A percentile compares a stretch with the other conserved stretches of the same genome.
These are phyloP conservation scores for Porcisia hertigi DNA, from an alignment of 208 protist species.

Conservation along the genomic window DNA sequence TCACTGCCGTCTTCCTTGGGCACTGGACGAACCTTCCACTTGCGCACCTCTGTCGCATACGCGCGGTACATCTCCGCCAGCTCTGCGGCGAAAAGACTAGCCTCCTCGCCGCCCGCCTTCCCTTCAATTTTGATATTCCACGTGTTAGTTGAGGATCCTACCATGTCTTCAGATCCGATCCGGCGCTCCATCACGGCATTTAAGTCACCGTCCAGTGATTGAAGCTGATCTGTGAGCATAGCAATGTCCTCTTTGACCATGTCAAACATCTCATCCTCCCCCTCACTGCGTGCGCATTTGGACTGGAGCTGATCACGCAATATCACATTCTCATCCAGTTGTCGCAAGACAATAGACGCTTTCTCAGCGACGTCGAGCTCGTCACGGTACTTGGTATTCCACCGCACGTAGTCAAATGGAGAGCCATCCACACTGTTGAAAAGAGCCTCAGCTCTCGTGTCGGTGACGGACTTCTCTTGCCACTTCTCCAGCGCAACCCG, in stretches of 20 bases:
- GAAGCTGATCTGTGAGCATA: constrained; percentile 43
- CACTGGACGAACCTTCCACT: constrained; percentile 39
- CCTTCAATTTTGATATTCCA: constrained; percentile 75
- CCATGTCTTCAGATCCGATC: constrained; percentile 66
- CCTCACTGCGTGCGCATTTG: constrained; percentile 18
- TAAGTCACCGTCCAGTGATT: constrained; percentile 52
- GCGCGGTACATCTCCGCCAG: constrained; percentile 73
- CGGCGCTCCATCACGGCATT: constrained; percentile 65
- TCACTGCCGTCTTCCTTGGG: constrained; percentile 33
- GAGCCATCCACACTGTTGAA: constrained; percentile 56
- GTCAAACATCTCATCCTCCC: constrained; percentile 71
- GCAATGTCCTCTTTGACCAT: constrained; percentile 78
- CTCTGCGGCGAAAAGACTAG: constrained; percentile 83
- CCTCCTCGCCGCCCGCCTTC: constrained; percentile 88
- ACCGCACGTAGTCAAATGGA: constrained; percentile 65
- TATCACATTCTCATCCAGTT: constrained; percentile 69
- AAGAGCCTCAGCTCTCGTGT: neutral
- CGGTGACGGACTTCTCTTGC: constrained; percentile 33
- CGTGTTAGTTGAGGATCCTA: constrained; percentile 67
- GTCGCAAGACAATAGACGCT: constrained; percentile 37
- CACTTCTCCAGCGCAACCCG: constrained; percentile 44
- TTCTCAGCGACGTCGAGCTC: constrained; percentile 70
- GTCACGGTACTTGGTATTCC: constrained; percentile 80
- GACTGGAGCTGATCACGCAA: constrained; percentile 47
- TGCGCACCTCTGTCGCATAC: constrained; percentile 59